Evolutionary conservation across 352 stramenopile genomes (phyloP).

Genomic region (Globisporangium paddicum): DNA sequence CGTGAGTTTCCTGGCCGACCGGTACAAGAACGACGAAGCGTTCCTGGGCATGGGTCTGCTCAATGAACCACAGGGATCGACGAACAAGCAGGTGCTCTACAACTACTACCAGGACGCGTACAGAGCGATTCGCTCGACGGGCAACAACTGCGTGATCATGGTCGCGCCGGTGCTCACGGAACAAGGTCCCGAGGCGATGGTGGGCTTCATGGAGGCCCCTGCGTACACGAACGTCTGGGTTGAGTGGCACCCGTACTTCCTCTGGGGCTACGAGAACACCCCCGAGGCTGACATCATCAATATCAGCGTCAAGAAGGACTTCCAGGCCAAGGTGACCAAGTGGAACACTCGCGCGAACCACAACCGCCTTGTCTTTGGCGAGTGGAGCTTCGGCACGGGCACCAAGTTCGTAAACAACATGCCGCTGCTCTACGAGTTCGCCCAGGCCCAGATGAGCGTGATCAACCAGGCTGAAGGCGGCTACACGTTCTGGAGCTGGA

Average conservation of each 20-base stretch:
- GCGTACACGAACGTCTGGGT: constrained; percentile 76
- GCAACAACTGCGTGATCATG: constrained; percentile 62
- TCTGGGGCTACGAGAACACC: constrained; percentile 70
- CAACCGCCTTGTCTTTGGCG: constrained; percentile 42
- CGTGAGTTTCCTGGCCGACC: constrained; percentile 41
- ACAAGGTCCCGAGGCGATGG: constrained; percentile 41
- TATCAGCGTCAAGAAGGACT: constrained; percentile 34
- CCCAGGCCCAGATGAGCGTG: constrained; percentile 38
- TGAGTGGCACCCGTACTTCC: constrained; percentile 82
- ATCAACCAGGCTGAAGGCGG: constrained; percentile 47
- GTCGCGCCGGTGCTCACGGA: constrained; percentile 48
- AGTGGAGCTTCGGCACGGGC: constrained; percentile 30
- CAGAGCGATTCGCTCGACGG: constrained; percentile 37
- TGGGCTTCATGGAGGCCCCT: constrained; percentile 43
- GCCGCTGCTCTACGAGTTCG: constrained; percentile 45
- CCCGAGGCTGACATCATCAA: constrained; percentile 46
- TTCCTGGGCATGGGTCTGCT: constrained; percentile 73
- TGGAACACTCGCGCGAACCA: constrained; percentile 36
- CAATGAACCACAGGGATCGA: constrained; percentile 63
- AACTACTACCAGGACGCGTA: constrained; percentile 77
- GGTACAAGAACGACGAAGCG: constrained; percentile 65
- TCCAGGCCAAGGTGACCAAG: constrained; percentile 27
- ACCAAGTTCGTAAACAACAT: constrained; percentile 38
- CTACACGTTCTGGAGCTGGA: constrained; percentile 78
- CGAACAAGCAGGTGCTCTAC: constrained; percentile 50